phyloP scores from a whole-genome alignment of 2,329 filamentous ascomycete genomes.

The Lecanicillium sp. region DNA sequence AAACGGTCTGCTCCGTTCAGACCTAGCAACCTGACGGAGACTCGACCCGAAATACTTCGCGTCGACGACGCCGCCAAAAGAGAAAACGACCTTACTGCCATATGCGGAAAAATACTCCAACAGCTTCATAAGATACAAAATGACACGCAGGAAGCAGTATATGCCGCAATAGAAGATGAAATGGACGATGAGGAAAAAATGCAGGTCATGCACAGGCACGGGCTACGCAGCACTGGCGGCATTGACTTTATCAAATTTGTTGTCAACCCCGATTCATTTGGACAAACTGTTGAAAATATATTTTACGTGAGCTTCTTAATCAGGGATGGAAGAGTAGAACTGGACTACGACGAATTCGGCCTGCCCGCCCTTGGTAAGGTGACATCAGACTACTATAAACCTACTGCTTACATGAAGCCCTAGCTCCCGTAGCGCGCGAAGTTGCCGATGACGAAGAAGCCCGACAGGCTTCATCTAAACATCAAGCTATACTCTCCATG shows the following conservation, averaged over 20 bases:
- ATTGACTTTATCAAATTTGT: constrained; percentile 80
- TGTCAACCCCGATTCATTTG: constrained; percentile 83
- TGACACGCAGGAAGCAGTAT: constrained; percentile 37
- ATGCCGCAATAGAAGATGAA: constrained; percentile 34
- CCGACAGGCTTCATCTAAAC: constrained; percentile 51
- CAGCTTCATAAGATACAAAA: constrained; percentile 45
- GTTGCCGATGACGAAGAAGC: constrained; percentile 36
- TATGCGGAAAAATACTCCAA: constrained; percentile 67
- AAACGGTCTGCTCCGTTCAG: constrained; percentile 65
- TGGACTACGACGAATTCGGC: constrained; percentile 64
- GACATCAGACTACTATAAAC: background rate
- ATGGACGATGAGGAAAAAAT: constrained; percentile 36
- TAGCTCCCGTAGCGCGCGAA: constrained; percentile 30
- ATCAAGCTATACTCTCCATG: constrained; percentile 82
- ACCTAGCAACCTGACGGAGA: constrained; percentile 59
- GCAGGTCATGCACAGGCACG: constrained; percentile 54
- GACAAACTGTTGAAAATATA: constrained; percentile 91
- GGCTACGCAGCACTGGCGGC: constrained; percentile 59
- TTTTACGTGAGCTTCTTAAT: constrained; percentile 96
- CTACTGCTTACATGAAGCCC: constrained; percentile 11
- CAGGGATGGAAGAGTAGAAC: constrained; percentile 68
- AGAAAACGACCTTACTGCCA: constrained; percentile 67
- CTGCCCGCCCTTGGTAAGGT: constrained; percentile 74
- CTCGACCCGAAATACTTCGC: constrained; percentile 69
- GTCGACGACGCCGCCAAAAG: constrained; percentile 68